Evolutionary conservation across 2,329 filamentous ascomycete genomes (phyloP), one percentile per base, ranked within the genome.

Genomic region (Colletotrichum sansevieriae): DNA sequence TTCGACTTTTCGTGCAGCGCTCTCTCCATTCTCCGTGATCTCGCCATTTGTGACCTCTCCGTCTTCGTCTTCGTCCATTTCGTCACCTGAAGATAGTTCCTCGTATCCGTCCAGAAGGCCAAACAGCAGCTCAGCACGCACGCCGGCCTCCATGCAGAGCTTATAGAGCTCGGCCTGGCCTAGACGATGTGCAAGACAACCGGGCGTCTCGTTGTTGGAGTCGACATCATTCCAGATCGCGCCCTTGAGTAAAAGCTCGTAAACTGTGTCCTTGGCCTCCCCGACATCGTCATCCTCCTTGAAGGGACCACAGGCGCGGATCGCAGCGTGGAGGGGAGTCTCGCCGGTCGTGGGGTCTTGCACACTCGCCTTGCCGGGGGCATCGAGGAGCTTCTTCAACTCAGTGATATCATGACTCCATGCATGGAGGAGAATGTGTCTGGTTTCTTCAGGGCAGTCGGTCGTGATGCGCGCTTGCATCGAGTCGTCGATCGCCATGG

Each of bases 161-260:
- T 91, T 88, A 77, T 99, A 98, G 41, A 98, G 81, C 57, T 88
- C 86, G 62, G 80, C 85, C 74, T 92, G 83, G 0, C 92, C 91
- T 25, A 98, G 77, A 29, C 89, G 83, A 66, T 85, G 84, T 9
- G 96, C 96, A 49, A 98, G 83, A 78, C 95, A 98, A 8, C 94
- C 96, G 0, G 96, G 94, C 3, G 96, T 98, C 84, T 98, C 95
- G 74, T 94, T 88, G 73, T 93, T 91, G 72, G 84, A 82, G 78
- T 98, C 94, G 64, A 98, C 84, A 78, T 98, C 95, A 81, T 99
- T 99, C 96, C 96, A 99, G 73, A 98, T 98, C 11, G 94, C 96
- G 37, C 96, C 96, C 73, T 92, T 91, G 75, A 95, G 87, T 69
- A 98, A 89, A 8, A 98, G 85, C 75, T 96, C 88, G 73, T 88